Evolutionary conservation across 306 rosid genomes (phyloP), one percentile per base, ranked within the genome.

Genomic region (Corylus avellana): DNA sequence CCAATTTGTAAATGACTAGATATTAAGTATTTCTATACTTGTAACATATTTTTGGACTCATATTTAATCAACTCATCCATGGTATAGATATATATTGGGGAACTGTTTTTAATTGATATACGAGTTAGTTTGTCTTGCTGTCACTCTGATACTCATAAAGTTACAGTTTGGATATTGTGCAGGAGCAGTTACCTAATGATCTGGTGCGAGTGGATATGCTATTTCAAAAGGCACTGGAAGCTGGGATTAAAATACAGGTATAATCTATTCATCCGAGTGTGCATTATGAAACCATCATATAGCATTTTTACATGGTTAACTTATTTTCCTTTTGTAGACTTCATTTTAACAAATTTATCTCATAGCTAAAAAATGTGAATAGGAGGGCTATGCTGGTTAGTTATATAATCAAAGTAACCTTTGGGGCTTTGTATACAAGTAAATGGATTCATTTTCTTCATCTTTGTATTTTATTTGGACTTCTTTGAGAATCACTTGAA

Each of bases 171-270:
- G 74, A 80, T 82, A 46, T 76, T 84, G 76, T 67, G 75, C 84
- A 95, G 99, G 99, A 91, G 85, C 96, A 95, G 58, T 82, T 95
- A 54, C 96, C 98, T 35, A 89, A 88, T 71, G 99, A 95, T 85
- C 82, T 86, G 75, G 84, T 56, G 75, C 90, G 98, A 84, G 98
- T 95, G 47, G 92, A 95, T 79, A 87, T 10, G 75, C 87, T 95
- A 71, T 95, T 95, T 89, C 87, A 86, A 77, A 90, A 85, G 72
- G 93, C 99, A 79, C 32, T 76, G 79, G 91, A 90, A 68, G 89
- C 89, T 56, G 98, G 98, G 72, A 89, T 95, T 76, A 87, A 84
- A 57, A 93, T 95, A 87, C 90, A 91, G 94, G 99, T 91, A 80
- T 73, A 70, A 72, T 80, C 77, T 64, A 76, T 77, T 78, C 68